Percentiles rank a stretch among this genome's conserved stretches.
Evolutionary conservation across 352 stramenopile species (phyloP).

Genomic region (Globisporangium sylvaticum): DNA sequence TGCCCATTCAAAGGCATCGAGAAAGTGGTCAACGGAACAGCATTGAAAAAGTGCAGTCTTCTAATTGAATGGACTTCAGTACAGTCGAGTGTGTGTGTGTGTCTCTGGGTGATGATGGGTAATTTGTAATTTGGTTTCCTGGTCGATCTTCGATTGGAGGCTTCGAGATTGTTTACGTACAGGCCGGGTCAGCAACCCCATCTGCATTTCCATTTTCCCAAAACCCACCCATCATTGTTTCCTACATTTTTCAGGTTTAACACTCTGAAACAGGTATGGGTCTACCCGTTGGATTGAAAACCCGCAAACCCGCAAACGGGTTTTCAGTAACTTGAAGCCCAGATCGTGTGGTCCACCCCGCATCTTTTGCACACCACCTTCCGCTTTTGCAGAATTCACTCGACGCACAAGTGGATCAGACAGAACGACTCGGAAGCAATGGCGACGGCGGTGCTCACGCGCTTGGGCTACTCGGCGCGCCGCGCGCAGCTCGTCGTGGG

Average conservation of each 20-base stretch:
- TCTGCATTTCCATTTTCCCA: neutral
- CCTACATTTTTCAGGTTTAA: neutral
- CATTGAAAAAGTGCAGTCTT: neutral
- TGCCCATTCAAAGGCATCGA: neutral
- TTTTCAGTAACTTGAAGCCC: conserved; percentile 1
- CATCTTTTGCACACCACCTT: neutral
- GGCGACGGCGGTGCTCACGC: conserved; percentile 34
- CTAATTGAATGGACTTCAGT: neutral
- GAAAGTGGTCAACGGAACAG: too few relatives aligned
- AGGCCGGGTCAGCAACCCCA: neutral
- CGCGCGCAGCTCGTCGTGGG: conserved; percentile 11
- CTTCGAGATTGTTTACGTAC: conserved; percentile 10
- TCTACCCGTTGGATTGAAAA: too few relatives aligned
- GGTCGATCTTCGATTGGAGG: neutral
- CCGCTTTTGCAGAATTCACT: neutral
- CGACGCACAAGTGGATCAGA: neutral
- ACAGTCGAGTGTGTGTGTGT: neutral
- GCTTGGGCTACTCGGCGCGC: conserved; percentile 23
- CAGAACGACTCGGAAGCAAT: conserved; percentile 15
- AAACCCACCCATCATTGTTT: neutral
- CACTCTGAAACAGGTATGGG: neutral
- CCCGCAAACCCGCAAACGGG: neutral
- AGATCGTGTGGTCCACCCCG: conserved; percentile 1
- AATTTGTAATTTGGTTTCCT: neutral
- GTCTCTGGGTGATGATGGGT: neutral